Conservation (phyloP, 208 protist genomes). For the Acanthamoeba healyi region DNA sequence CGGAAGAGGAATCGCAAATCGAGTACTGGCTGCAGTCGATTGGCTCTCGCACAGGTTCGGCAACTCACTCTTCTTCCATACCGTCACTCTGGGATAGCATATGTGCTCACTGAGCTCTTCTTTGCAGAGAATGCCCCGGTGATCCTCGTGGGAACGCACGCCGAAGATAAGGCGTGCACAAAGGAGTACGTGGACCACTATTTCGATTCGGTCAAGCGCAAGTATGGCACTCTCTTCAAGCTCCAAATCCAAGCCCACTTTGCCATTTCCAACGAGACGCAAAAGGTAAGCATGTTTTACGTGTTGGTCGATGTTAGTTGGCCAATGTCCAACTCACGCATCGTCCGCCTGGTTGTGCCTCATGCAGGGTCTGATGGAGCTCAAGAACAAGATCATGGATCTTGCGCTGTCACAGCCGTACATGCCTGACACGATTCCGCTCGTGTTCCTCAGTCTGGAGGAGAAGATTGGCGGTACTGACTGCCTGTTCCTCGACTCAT, state of each 20-base stretch:
- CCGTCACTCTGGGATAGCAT: neutral
- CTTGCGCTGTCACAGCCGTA: slow-evolving; percentile 69
- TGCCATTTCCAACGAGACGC: slow-evolving; percentile 61
- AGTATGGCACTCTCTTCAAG: slow-evolving; percentile 67
- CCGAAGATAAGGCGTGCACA: slow-evolving; percentile 64
- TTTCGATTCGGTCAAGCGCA: slow-evolving; percentile 59
- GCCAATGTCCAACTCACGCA: too few species aligned
- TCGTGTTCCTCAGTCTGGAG: neutral
- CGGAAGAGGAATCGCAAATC: slow-evolving; percentile 67
- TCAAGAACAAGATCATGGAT: slow-evolving; percentile 49
- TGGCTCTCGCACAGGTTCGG: slow-evolving; percentile 6
- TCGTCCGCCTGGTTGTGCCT: too few species aligned
- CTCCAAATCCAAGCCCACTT: slow-evolving; percentile 46
- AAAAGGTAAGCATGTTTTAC: too few species aligned
- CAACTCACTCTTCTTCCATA: neutral
- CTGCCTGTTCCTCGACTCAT: neutral
- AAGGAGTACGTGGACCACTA: slow-evolving; percentile 75
- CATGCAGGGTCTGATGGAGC: slow-evolving; percentile 52
- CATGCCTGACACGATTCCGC: slow-evolving; percentile 68
- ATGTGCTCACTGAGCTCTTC: neutral
- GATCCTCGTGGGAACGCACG: slow-evolving; percentile 75
- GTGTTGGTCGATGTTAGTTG: too few species aligned
- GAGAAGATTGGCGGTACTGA: slow-evolving; percentile 34
- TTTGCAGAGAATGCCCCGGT: slow-evolving; percentile 41
- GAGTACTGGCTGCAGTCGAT: slow-evolving; percentile 77